These are phyloP conservation scores for Chaetoceros tenuissimus DNA, from an alignment of 108 stramenopile genomes.

Conservation along the genomic window DNA sequence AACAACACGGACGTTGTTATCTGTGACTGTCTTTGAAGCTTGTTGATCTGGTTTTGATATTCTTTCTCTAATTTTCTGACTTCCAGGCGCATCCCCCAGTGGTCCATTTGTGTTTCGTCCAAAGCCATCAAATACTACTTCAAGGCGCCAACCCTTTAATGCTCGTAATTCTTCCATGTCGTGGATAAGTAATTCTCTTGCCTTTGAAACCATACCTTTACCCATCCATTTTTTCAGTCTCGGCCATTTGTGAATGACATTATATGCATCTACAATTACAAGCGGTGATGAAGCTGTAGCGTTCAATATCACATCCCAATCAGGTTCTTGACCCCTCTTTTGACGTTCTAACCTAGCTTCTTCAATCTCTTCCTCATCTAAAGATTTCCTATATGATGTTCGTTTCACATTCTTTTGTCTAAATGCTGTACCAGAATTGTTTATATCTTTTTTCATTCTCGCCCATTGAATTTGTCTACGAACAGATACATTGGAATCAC, in stretches of 20 bases:
- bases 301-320: constrained; percentile 80
- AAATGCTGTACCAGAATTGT: constrained; percentile 32
- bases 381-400: constrained; percentile 50
- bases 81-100: constrained; percentile 34
- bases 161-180: constrained; percentile 67
- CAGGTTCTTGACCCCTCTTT: constrained; percentile 50
- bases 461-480: constrained; percentile 62
- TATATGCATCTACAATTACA: constrained; percentile 82
- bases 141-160: constrained; percentile 73
- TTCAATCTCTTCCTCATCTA: constrained; percentile 62
- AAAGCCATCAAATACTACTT: constrained; percentile 80
- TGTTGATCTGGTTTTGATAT: constrained; percentile 23
- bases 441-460: constrained; percentile 44
- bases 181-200: constrained; percentile 54
- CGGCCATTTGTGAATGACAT: constrained; percentile 77
- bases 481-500: constrained; percentile 62
- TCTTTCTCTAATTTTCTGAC: constrained; percentile 1
- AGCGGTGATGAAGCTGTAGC: constrained; percentile 49
- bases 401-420: constrained; percentile 37
- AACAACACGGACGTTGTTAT: constrained; percentile 55
- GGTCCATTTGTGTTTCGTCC: constrained; percentile 33
- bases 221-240: constrained; percentile 78
- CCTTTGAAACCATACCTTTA: constrained; percentile 43
- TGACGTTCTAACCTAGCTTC: constrained; percentile 37
- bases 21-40: constrained; percentile 25